phyloP scores from a whole-genome alignment of 2,329 filamentous ascomycete species.

The Neofusicoccum parvum region DNA sequence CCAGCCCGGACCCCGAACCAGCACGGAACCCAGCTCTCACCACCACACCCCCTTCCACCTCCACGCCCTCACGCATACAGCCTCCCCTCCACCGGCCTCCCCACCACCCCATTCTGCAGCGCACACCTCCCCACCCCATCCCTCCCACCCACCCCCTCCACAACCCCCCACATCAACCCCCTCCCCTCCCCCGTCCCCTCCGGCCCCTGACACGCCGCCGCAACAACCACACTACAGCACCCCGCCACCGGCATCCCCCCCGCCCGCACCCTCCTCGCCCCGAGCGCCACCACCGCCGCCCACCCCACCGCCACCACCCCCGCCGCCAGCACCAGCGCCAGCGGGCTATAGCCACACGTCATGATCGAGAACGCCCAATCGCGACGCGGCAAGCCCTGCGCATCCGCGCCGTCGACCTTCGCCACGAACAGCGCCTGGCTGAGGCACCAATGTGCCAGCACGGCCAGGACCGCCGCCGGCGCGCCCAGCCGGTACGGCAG shows the following conservation, averaged over 20 bases:
- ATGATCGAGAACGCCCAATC: not conserved
- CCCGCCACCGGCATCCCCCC: conserved; percentile 76
- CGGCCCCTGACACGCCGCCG: conserved; percentile 25
- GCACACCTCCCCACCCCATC: too few species aligned
- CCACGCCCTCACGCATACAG: too few species aligned
- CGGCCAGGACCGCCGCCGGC: conserved; percentile 37
- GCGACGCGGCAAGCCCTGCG: not conserved
- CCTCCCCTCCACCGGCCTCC: too few species aligned
- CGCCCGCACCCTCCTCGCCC: conserved; percentile 49
- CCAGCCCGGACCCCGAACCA: too few species aligned
- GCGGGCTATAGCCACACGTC: not conserved
- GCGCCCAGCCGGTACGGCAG: conserved; percentile 42
- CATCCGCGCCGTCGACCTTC: conserved; percentile 26
- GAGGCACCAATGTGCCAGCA: conserved; percentile 46
- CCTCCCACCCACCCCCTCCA: too few species aligned
- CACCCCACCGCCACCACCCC: too few species aligned
- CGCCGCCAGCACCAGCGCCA: not conserved
- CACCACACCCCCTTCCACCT: too few species aligned
- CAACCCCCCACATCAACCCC: too few species aligned
- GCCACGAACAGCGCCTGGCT: conserved; percentile 49
- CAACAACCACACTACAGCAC: conserved; percentile 56
- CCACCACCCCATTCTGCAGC: too few species aligned
- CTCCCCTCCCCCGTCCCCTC: too few species aligned
- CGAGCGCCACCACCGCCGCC: not conserved
- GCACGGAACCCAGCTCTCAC: too few species aligned